These are phyloP conservation scores for Plantago lanceolata DNA, from an alignment of 305 asterid species.

Conservation along the genomic window DNA sequence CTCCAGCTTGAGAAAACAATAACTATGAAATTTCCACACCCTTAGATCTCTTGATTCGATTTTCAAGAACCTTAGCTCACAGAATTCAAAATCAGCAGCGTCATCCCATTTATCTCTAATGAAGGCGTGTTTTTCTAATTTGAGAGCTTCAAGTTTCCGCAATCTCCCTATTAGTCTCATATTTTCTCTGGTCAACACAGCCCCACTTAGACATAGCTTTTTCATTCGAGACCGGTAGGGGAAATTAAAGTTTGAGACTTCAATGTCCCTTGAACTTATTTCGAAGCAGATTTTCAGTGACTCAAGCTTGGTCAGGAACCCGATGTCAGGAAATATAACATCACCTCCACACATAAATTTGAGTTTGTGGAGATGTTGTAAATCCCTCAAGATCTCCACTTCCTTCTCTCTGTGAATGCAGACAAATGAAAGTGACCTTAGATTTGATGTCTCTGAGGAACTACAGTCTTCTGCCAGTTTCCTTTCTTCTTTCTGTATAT, in stretches of 20 bases:
- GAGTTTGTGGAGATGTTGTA: constrained; percentile 15
- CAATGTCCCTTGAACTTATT: neutral
- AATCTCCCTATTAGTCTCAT: constrained; percentile 20
- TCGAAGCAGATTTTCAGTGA: constrained; percentile 1
- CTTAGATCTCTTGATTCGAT: neutral
- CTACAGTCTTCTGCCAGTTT: neutral
- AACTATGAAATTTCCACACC: constrained; percentile 9
- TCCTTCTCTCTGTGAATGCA: neutral
- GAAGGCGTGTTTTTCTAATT: constrained; percentile 18
- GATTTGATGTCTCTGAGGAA: neutral
- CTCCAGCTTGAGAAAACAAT: constrained; percentile 20
- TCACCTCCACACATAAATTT: neutral
- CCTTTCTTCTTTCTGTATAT: neutral
- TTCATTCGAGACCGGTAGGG: constrained; percentile 26
- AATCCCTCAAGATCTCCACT: constrained; percentile 4
- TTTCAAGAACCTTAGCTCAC: constrained; percentile 26
- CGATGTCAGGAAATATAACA: neutral
- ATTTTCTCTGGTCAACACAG: constrained; percentile 18
- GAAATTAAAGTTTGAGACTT: neutral
- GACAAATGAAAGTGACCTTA: neutral
- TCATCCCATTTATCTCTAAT: constrained; percentile 24
- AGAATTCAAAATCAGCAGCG: no score
- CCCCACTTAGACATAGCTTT: constrained; percentile 21
- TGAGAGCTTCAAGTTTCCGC: constrained; percentile 28
- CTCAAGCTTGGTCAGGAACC: constrained; percentile 1